Evolutionary conservation across 2,329 filamentous ascomycete genomes (phyloP).

Genomic region (Xylariaceae sp.): DNA sequence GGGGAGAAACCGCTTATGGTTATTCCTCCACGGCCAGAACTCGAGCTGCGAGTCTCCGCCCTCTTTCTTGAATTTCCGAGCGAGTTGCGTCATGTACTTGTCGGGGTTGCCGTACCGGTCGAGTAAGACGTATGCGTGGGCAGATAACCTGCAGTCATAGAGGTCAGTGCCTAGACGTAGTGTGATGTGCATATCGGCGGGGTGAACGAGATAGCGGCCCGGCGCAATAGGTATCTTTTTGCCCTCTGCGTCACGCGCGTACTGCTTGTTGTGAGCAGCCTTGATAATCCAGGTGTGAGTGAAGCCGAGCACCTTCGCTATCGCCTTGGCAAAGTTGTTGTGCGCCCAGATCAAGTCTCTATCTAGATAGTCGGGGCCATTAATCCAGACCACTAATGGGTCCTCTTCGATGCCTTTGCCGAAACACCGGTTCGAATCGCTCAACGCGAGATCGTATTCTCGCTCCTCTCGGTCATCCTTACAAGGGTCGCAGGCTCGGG

Average conservation of each 20-base stretch:
- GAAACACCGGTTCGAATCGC: constrained; percentile 21
- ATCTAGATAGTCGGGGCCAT: background rate
- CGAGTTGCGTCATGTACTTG: constrained; percentile 13
- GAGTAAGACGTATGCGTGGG: constrained; percentile 19
- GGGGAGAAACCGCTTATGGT: background rate
- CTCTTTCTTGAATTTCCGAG: background rate
- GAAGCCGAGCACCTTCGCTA: constrained; percentile 23
- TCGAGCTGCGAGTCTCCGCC: constrained; percentile 11
- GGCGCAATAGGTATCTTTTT: background rate
- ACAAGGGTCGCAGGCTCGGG: constrained; percentile 19
- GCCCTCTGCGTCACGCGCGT: constrained; percentile 8
- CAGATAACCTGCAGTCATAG: constrained; percentile 18
- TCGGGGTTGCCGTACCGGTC: constrained; percentile 10
- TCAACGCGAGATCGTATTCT: constrained; percentile 16
- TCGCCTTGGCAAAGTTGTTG: constrained; percentile 29
- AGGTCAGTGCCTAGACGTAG: constrained; percentile 20
- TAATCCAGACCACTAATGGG: constrained; percentile 24
- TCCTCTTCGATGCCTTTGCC: constrained; percentile 17
- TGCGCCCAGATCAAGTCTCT: constrained; percentile 21
- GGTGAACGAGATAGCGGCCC: background rate
- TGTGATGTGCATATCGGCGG: constrained; percentile 28
- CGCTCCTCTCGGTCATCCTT: constrained; percentile 18
- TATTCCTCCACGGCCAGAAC: constrained; percentile 19
- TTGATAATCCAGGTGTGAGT: constrained; percentile 25
- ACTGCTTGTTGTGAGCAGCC: constrained; percentile 1